Evolutionary conservation across 768 basidiomycete species (phyloP).

Genomic region (Russula foetens): DNA sequence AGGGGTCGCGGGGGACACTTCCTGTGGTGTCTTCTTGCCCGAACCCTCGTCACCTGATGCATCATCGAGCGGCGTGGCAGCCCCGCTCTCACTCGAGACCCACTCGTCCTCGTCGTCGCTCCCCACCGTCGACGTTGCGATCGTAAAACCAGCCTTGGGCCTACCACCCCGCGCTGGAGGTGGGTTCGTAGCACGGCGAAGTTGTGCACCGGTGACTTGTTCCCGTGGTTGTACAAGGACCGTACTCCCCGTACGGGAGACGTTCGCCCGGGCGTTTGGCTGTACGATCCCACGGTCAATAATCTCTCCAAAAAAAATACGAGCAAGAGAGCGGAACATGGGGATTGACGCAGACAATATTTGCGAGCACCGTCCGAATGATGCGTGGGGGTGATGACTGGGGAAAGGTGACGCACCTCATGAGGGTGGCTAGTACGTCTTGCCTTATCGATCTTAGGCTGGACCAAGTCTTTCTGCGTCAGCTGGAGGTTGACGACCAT

Average conservation of each 20-base stretch:
- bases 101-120: conserved; percentile 60
- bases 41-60: conserved; percentile 36
- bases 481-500: conserved; percentile 54
- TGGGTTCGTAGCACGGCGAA: conserved; percentile 1
- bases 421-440: conserved; percentile 39
- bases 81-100: conserved; percentile 74
- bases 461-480: conserved; percentile 52
- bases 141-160: conserved; percentile 48
- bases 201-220: conserved; percentile 11
- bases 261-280: conserved; percentile 6
- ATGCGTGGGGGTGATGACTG: not conserved
- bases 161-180: conserved; percentile 17
- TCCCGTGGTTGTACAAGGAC: conserved; percentile 16
- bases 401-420: conserved; percentile 35
- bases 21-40: conserved; percentile 23
- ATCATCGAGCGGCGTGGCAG: conserved; percentile 44
- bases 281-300: not conserved
- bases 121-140: conserved; percentile 42
- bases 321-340: not conserved
- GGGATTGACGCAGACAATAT: not conserved
- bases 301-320: not conserved
- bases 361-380: not conserved
- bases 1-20: conserved; percentile 15
- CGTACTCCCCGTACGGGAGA: conserved; percentile 10
- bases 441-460: conserved; percentile 41